phyloP scores from a whole-genome alignment of 179 eudicot species.

The Spinacia oleracea region DNA sequence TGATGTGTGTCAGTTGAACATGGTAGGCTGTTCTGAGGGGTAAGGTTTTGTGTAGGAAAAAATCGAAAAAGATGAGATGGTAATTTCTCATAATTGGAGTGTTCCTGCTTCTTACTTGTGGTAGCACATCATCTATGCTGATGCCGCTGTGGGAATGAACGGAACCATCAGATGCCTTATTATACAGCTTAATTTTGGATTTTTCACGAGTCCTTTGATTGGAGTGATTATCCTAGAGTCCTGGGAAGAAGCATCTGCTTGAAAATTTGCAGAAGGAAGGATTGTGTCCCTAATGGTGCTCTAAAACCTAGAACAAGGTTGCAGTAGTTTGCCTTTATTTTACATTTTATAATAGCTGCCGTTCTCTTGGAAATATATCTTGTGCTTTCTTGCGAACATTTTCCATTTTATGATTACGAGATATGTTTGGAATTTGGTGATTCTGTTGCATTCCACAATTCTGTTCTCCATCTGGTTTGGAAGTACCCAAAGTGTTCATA shows the following conservation, averaged over 20 bases:
- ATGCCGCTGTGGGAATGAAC: neutral
- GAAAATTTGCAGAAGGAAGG: neutral
- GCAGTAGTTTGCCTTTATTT: neutral
- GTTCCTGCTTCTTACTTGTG: neutral
- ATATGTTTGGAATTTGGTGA: neutral
- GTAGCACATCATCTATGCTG: neutral
- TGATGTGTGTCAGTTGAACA: neutral
- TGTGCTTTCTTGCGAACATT: neutral
- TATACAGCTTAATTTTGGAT: neutral
- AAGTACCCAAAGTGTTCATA: neutral
- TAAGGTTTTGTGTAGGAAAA: neutral
- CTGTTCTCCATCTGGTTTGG: neutral
- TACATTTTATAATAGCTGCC: neutral
- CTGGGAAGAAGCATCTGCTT: neutral
- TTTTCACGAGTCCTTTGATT: neutral
- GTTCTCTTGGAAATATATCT: neutral
- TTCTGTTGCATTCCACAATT: neutral
- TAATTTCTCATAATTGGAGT: too few species aligned
- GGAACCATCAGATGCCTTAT: neutral
- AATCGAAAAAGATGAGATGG: neutral
- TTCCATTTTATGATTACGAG: neutral
- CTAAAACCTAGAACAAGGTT: neutral
- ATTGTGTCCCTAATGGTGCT: neutral
- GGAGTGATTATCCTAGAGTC: neutral
- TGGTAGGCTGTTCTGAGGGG: neutral